Evolutionary conservation across 768 basidiomycete species (phyloP).

Genomic region (Hemileccinum rubropunctum): DNA sequence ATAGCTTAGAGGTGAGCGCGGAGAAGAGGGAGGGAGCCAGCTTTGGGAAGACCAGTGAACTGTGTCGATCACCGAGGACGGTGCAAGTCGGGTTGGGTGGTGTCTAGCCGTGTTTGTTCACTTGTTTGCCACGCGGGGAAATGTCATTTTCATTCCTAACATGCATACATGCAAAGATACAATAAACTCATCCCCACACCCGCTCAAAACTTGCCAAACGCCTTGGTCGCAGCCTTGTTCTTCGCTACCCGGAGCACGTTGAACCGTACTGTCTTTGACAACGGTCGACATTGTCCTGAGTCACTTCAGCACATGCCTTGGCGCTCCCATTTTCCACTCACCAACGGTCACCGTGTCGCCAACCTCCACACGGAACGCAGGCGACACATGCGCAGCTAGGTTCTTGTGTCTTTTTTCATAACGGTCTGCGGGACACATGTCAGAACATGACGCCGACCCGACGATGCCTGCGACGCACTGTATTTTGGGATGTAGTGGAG

Average conservation of each 20-base stretch:
- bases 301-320: not conserved
- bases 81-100: slow-evolving; percentile 23
- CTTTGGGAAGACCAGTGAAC: slow-evolving; percentile 43
- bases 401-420: slow-evolving; percentile 99
- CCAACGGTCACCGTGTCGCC: slow-evolving; percentile 96
- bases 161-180: slow-evolving; percentile 22
- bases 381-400: slow-evolving; percentile 93
- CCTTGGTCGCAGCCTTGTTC: slow-evolving; percentile 88
- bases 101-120: slow-evolving; percentile 33
- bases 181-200: slow-evolving; percentile 2
- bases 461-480: slow-evolving; percentile 54
- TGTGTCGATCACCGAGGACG: slow-evolving; percentile 27
- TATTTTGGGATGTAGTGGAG: slow-evolving; percentile 99
- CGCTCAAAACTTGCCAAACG: slow-evolving; percentile 90
- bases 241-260: slow-evolving; percentile 95
- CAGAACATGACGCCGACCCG: slow-evolving; percentile 4
- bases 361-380: slow-evolving; percentile 96
- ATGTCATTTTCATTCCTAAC: slow-evolving; percentile 12
- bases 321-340: slow-evolving; percentile 39
- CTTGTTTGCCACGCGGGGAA: slow-evolving; percentile 25
- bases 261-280: slow-evolving; percentile 99
- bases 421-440: slow-evolving; percentile 59
- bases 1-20: slow-evolving; percentile 65
- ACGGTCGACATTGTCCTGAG: slow-evolving; percentile 93
- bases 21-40: slow-evolving; percentile 85